Base-by-base conservation (phyloP, 1,284 basidiomycete species). In the Serendipita sp. region DNA sequence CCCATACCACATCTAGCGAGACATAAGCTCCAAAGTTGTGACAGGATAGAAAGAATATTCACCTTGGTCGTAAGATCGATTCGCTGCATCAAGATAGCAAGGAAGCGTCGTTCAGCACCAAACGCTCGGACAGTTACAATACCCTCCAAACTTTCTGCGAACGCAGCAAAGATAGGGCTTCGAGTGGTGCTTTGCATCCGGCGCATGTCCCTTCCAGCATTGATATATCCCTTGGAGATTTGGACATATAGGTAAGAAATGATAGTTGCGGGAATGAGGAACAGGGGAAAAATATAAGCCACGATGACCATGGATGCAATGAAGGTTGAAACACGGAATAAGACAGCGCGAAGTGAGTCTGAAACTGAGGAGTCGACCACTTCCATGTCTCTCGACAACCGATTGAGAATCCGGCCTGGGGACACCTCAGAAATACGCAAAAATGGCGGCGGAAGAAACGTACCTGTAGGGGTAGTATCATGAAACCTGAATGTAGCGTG, bases 371-470 rank as follows among this genome's bases (percentile, higher is more conserved):
- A 67, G 65, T 77, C 76, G 60, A 76, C 70, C 0, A 72, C 73
- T 61, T 65, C 64, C 38, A 65, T 64, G 44, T 64, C 65, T 29
- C 72, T 70, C 1, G 74, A 72, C 69, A 77, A 77, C 2, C 77
- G 71, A 65, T 77, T 77, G 64, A 77, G 69, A 64, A 78, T 74
- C 30, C 74, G 71, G 10, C 74, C 67, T 4, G 61, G 63, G 38
- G 42, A n/a, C 15, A 6, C 17, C 8, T 49, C 17, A 49, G 45
- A 4, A 43, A 53, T 26, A 5, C 45, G 64, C 38, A 34, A 34
- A 26, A 6, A 17, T 32, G 6, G 38, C 10, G 26, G 53, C 61
- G 6, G 13, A 62, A 1, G 17, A 47, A 35, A 22, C 61, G 5
- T 32, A 53, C 68, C 67, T n/a, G 66, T 66, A 3, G 70, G 70